Conservation (phyloP, 2,329 filamentous ascomycete genomes). For the Magnaporthales sp. region DNA sequence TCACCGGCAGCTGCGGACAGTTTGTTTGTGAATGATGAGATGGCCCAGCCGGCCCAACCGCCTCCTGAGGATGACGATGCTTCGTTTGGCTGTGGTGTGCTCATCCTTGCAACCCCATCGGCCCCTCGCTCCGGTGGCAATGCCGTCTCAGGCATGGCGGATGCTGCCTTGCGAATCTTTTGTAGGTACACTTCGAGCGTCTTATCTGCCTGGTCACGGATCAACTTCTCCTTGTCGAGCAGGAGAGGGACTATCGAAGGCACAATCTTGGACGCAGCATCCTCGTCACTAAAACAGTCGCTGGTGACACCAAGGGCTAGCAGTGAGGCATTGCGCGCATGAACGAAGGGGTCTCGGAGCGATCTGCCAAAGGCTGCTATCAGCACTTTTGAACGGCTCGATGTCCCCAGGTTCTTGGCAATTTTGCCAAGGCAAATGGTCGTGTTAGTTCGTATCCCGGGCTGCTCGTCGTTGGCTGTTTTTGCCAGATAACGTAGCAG, state of each 20-base stretch:
- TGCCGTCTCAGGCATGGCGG: constrained; percentile 70
- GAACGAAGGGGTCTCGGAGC: constrained; percentile 86
- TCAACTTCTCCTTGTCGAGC: constrained; percentile 90
- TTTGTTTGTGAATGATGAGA: constrained; percentile 97
- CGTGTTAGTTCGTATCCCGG: constrained; percentile 94
- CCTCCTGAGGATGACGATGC: constrained; percentile 60
- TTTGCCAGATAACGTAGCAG: constrained; percentile 85
- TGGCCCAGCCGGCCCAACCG: constrained; percentile 96
- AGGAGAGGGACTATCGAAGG: constrained; percentile 77
- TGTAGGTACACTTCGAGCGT: constrained; percentile 80
- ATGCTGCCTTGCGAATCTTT: constrained; percentile 70
- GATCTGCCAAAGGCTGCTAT: constrained; percentile 87
- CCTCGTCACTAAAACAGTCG: constrained; percentile 83
- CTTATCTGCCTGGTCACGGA: constrained; percentile 86
- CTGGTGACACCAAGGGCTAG: constrained; percentile 78
- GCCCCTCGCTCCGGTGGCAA: constrained; percentile 56
- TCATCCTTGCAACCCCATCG: constrained; percentile 60
- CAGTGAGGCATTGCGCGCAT: constrained; percentile 82
- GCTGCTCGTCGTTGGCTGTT: constrained; percentile 94
- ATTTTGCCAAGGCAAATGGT: constrained; percentile 97
- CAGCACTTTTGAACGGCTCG: constrained; percentile 80
- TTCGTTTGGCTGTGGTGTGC: constrained; percentile 57
- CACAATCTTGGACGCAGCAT: constrained; percentile 75
- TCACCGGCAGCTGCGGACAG: constrained; percentile 76
- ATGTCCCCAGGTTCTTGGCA: constrained; percentile 72